A percentile compares a stretch with the other conserved stretches of the same genome.
These are phyloP conservation scores for Pythium periplocum DNA, from an alignment of 352 stramenopile genomes.

Conservation along the genomic window DNA sequence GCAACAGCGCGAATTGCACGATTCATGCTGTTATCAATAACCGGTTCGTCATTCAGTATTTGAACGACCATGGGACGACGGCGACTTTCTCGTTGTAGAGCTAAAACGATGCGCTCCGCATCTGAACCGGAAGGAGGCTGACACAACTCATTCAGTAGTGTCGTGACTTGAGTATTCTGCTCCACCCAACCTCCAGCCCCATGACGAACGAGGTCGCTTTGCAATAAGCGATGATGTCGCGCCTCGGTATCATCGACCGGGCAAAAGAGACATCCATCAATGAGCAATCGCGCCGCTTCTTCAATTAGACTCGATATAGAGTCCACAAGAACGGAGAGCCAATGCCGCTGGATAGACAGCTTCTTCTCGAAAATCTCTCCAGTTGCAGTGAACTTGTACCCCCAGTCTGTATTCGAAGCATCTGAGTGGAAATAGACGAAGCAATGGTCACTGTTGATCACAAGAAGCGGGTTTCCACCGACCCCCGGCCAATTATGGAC, in stretches of 20 bases:
- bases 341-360: conserved; percentile 48
- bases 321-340: conserved; percentile 51
- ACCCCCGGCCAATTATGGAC: conserved; percentile 83
- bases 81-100: conserved; percentile 17
- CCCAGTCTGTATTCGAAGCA: conserved; percentile 79
- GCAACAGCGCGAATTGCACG: conserved; percentile 58
- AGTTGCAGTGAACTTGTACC: conserved; percentile 67
- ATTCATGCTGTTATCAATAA: conserved; percentile 29
- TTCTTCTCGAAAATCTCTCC: conserved; percentile 64
- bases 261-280: conserved; percentile 40
- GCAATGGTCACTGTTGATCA: conserved; percentile 75
- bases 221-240: conserved; percentile 43
- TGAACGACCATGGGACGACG: too few species aligned
- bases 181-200: conserved; percentile 36
- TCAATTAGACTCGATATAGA: conserved; percentile 41
- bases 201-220: conserved; percentile 67
- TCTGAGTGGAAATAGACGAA: conserved; percentile 85
- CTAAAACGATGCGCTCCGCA: conserved; percentile 39
- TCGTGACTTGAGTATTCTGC: conserved; percentile 52
- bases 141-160: conserved; percentile 58
- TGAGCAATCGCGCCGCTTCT: conserved; percentile 40
- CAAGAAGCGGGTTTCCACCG: conserved; percentile 45
- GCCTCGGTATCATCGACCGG: conserved; percentile 46
- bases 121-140: conserved; percentile 28
- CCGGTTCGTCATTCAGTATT: too few species aligned